Conservation (phyloP, 2,329 filamentous ascomycete genomes). For the Sporothrix luriei region DNA sequence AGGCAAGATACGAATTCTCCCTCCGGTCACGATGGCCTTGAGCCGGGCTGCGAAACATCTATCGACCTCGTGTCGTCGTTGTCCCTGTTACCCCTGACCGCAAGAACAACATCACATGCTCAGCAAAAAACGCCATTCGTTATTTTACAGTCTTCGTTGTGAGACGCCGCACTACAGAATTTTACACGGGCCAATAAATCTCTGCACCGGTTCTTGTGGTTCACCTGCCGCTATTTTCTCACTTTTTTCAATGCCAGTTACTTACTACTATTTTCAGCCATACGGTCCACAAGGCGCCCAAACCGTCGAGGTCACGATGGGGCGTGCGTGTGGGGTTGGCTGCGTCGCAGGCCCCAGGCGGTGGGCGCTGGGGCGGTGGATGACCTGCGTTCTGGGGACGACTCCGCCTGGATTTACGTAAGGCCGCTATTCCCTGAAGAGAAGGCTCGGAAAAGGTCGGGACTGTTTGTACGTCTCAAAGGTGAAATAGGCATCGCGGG, state of each 20-base stretch:
- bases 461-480: neutral
- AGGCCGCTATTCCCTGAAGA: constrained; percentile 3
- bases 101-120: constrained; percentile 11
- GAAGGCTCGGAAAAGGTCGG: constrained; percentile 28
- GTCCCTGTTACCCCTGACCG: constrained; percentile 3
- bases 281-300: constrained; percentile 17
- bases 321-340: constrained; percentile 25
- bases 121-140: neutral
- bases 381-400: neutral
- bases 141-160: neutral
- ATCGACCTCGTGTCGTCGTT: neutral
- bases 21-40: constrained; percentile 24
- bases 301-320: constrained; percentile 31
- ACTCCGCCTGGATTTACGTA: constrained; percentile 28
- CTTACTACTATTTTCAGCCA: constrained; percentile 20
- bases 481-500: constrained; percentile 17
- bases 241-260: neutral
- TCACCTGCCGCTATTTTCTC: neutral
- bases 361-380: constrained; percentile 10
- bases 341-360: constrained; percentile 1
- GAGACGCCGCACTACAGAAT: neutral
- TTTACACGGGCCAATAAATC: neutral
- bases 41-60: neutral
- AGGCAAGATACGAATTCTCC: neutral
- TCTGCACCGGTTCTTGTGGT: constrained; percentile 9